Base-by-base conservation (phyloP, 768 basidiomycete genomes). In the Mycena vulgaris region DNA sequence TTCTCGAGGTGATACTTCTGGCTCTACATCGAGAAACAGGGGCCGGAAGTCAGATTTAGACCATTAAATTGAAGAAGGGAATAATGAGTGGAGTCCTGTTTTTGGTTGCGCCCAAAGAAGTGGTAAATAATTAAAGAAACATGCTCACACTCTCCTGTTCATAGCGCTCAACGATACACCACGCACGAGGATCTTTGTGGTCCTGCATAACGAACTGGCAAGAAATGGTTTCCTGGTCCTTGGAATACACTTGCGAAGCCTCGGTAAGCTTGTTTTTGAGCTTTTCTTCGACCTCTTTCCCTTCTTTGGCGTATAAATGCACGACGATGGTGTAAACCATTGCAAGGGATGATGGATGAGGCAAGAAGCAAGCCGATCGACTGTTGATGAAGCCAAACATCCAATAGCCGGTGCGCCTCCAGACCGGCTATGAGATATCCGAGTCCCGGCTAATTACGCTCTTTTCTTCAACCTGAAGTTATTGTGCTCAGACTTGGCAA, bases 201-300 rank as follows among this genome's bases (percentile, higher is more conserved):
- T 59, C 58, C 28, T 47, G 40, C 39, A 42, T 42, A 21, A 59
- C 58, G 58, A 45, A 47, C 58, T n/a, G n/a, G n/a, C 58, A 59
- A 6, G 58, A 30, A 17, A 59, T 42, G 27, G 58, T 59, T 23
- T 47, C 58, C 42, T 42, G 19, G 42, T 59, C 58, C 17, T 56
- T 37, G 25, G 14, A 27, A 35, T 56, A 56, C 7, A 39, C 37
- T 27, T 37, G 35, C 4, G 55, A 56, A 3, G 55, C 55, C 55
- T 56, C 55, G 5, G 25, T 27, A 35, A 56, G 55, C 25, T 23
- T 56, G 35, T 1, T 17, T 39, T 35, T 37, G 3, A 56, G 1
- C 37, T 56, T 37, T 9, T 56, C 35, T 25, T 56, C 35, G 37
- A 56, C 37, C 3, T 56, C 55, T 14, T 35, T 25, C 35, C 55